Base-by-base conservation (phyloP, 805 yeast genomes). In the Wickerhamomyces canadensis region DNA sequence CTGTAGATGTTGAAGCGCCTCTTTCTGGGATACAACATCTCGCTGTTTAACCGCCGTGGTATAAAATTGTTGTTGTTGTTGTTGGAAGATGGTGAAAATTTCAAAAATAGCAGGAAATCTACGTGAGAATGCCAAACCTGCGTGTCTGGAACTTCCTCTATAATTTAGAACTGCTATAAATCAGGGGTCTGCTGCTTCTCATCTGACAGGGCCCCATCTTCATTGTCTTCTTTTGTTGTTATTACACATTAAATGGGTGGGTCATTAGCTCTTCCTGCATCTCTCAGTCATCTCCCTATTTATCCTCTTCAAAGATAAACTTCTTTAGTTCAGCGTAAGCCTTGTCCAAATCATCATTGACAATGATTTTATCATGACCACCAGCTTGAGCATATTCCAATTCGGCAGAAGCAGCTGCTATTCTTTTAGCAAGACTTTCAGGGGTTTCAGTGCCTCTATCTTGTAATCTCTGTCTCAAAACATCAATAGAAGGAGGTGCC, bases 401-500 rank as follows among this genome's bases (percentile, higher is more conserved):
- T 68, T 93, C 99, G 33, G 84, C 84, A 41, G 76, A 49, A 13
- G 98, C 98, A 45, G 95, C 95, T 35, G 71, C 72, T 39, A 93
- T 68, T 64, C 99, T 81, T 70, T 85, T 88, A 53, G 74, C 75
- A 34, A 93, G 58, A 34, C 89, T 78, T 52, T 91, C 98, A 33
- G 72, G 72, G 28, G 96, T 85, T 69, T 93, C 99, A 23, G 98
- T 93, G 45, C 98, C 98, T 67, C 99, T 84, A 33, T 83, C 81
- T 35, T 70, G 75, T 51, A 93, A 75, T 64, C 99, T 79, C 43
- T 65, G 61, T 57, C 76, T 76, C 54, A 93, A 74, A 37, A 71
- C 77, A 37, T 86, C 96, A 48, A 88, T 66, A 15, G 93, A 81
- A 22, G 99, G 98, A 24, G 99, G 99, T 28, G 96, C 82, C 44